These are phyloP conservation scores for Pyricularia sp. DNA, from an alignment of 2,329 filamentous ascomycete species.

Conservation along the genomic window DNA sequence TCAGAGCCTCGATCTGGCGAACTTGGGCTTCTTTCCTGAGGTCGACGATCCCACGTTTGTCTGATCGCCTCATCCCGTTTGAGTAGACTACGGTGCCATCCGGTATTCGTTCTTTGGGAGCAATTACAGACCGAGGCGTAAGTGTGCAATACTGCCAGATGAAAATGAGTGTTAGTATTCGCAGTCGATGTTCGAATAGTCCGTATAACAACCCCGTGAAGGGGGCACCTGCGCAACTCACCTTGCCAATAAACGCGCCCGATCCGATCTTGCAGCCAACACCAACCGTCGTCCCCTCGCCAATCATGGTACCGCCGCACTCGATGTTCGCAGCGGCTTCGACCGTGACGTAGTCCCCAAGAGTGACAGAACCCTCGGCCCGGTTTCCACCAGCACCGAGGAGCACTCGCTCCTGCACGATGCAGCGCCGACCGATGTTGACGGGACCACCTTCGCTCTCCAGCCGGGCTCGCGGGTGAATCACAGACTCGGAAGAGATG, in stretches of 20 bases:
- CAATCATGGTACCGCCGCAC: slow-evolving; percentile 46
- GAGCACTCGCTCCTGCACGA: slow-evolving; percentile 59
- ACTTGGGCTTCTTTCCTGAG: slow-evolving; percentile 50
- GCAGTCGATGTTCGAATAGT: background rate
- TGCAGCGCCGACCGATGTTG: slow-evolving; percentile 66
- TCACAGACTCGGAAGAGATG: slow-evolving; percentile 61
- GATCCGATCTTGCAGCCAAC: slow-evolving; percentile 45
- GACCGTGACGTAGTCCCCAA: slow-evolving; percentile 49
- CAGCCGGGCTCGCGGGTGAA: slow-evolving; percentile 77
- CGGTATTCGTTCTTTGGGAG: slow-evolving; percentile 42
- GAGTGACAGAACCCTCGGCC: slow-evolving; percentile 34
- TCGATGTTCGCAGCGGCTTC: slow-evolving; percentile 50
- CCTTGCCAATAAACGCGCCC: slow-evolving; percentile 50
- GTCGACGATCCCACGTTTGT: slow-evolving; percentile 48
- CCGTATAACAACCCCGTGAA: too few relatives aligned
- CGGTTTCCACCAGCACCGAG: slow-evolving; percentile 33
- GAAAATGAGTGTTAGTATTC: slow-evolving; percentile 11
- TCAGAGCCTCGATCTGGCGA: slow-evolving; percentile 55
- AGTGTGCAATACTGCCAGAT: slow-evolving; percentile 52
- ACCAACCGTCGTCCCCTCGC: slow-evolving; percentile 47
- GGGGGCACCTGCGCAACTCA: slow-evolving; percentile 17
- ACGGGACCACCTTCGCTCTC: slow-evolving; percentile 70
- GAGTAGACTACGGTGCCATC: slow-evolving; percentile 61
- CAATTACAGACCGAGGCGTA: slow-evolving; percentile 47
- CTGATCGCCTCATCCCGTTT: slow-evolving; percentile 42